Conservation (phyloP, 2,329 filamentous ascomycete species). For the Nemania sp. region DNA sequence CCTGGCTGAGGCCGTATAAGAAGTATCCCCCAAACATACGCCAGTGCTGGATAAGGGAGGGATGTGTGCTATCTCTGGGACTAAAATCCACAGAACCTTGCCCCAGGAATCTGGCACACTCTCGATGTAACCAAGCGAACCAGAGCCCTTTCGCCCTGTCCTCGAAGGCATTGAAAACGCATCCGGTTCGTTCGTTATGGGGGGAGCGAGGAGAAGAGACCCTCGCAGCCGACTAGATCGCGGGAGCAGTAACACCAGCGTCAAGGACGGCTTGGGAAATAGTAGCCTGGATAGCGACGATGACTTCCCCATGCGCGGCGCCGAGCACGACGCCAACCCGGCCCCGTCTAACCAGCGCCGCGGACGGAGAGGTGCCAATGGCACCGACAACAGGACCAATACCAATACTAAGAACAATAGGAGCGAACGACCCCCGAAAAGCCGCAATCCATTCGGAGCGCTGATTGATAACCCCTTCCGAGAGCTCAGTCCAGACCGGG, state of each 20-base stretch:
- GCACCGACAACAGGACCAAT: background rate
- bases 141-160: background rate
- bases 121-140: conserved; percentile 9
- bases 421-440: background rate
- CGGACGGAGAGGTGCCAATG: background rate
- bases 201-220: conserved; percentile 20
- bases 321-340: conserved; percentile 2
- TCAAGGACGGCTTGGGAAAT: background rate
- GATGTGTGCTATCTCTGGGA: background rate
- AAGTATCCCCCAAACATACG: background rate
- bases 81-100: background rate
- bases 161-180: conserved; percentile 5
- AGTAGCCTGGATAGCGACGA: conserved; percentile 25
- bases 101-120: background rate
- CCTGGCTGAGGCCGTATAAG: background rate
- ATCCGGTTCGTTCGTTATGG: conserved; percentile 27
- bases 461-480: conserved; percentile 8
- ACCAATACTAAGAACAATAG: background rate
- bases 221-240: conserved; percentile 6
- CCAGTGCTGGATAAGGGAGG: background rate
- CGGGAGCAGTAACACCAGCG: conserved; percentile 7
- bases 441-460: background rate
- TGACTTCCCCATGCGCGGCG: conserved; percentile 33
- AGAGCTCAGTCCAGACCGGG: background rate
- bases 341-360: background rate